A percentile compares a stretch with the other conserved stretches of the same genome.
Conservation (phyloP, 441 rosid species). For the Erodium trifolium region DNA sequence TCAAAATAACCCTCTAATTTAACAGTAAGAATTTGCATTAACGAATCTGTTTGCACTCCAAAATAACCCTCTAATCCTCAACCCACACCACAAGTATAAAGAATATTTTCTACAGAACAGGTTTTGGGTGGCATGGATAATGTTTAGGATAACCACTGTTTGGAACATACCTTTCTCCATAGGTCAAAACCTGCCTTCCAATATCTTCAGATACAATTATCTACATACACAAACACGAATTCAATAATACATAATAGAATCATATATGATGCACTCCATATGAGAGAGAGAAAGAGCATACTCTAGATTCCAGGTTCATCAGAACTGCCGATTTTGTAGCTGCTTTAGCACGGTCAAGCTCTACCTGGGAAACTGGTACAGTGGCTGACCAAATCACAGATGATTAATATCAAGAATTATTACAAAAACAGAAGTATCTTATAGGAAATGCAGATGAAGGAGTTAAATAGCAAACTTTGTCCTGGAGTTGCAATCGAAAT, state of each 20-base stretch:
- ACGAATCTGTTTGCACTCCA: too few species aligned
- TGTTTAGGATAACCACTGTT: too few species aligned
- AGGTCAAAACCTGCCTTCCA: slow-evolving; percentile 24
- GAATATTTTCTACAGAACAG: too few species aligned
- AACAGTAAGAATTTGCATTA: too few species aligned
- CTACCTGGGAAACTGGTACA: slow-evolving; percentile 13
- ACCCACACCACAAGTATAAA: too few species aligned
- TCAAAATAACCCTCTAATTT: too few species aligned
- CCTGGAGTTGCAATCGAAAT: neutral
- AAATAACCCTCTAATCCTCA: too few species aligned
- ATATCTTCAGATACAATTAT: slow-evolving; percentile 24
- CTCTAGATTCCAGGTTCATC: slow-evolving; percentile 25
- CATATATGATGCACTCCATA: too few species aligned
- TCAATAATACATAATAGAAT: neutral
- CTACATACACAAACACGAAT: slow-evolving; percentile 2
- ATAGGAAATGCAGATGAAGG: neutral
- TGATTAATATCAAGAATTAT: neutral
- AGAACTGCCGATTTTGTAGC: slow-evolving; percentile 22
- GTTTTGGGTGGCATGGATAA: too few species aligned
- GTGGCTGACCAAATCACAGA: neutral
- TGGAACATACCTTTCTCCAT: slow-evolving; percentile 22
- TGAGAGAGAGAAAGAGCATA: slow-evolving; percentile 5
- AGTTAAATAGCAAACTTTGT: neutral
- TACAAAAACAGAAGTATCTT: neutral
- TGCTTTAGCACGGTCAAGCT: slow-evolving; percentile 23